phyloP scores from a whole-genome alignment of 2,329 filamentous ascomycete species.

The Botrytis byssoidea region DNA sequence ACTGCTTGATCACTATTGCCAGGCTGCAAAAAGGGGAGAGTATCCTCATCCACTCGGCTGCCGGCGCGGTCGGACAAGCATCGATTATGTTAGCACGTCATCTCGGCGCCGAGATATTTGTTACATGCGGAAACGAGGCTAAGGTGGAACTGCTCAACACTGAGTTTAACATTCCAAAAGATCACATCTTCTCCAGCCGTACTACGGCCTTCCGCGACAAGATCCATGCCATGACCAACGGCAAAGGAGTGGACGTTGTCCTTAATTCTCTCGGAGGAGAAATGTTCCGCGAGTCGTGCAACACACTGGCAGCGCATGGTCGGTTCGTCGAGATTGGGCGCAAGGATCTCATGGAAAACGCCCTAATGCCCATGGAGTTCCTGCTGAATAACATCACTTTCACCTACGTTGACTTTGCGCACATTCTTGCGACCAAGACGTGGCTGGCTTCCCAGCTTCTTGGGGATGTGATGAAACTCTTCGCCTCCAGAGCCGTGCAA shows the following conservation, averaged over 20 bases:
- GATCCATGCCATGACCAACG: background rate
- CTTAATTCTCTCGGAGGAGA: background rate
- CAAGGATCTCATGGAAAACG: background rate
- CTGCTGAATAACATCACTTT: background rate
- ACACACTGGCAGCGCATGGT: background rate
- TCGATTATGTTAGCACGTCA: background rate
- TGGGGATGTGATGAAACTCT: background rate
- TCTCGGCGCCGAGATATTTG: background rate
- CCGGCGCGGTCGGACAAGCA: background rate
- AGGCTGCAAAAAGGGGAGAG: background rate
- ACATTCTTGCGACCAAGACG: background rate
- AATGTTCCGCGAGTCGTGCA: background rate
- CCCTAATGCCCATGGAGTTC: background rate
- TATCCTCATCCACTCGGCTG: background rate
- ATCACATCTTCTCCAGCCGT: background rate
- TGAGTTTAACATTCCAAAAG: background rate
- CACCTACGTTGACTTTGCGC: background rate
- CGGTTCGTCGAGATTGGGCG: background rate
- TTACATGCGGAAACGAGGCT: background rate
- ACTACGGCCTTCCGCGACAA: background rate
- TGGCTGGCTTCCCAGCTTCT: background rate
- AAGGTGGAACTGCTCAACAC: background rate
- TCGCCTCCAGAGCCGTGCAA: background rate
- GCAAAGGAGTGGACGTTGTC: background rate
- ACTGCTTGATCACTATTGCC: background rate